Percentiles rank a stretch among this genome's conserved stretches.
Conservation (phyloP, 164 flowering plant species). For the Berberis vulgaris region DNA sequence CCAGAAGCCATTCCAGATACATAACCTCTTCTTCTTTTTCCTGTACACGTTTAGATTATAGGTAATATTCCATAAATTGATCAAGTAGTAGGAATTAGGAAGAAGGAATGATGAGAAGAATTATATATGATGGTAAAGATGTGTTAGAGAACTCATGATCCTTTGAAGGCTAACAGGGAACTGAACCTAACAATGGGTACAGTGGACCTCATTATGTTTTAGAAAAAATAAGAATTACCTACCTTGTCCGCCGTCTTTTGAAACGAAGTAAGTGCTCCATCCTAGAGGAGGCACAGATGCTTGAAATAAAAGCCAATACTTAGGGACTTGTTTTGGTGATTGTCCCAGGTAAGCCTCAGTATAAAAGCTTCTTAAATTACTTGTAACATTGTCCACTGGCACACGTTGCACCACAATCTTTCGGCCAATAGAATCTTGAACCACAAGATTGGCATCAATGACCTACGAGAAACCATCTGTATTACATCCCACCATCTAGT, state of each 20-base stretch:
- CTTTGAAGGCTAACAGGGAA: too few relatives aligned
- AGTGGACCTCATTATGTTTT: too few relatives aligned
- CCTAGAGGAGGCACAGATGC: conserved; percentile 75
- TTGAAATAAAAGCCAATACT: conserved; percentile 70
- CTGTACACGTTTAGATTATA: conserved; percentile 15
- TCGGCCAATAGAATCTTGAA: conserved; percentile 57
- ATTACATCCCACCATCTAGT: neutral
- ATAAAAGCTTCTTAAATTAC: conserved; percentile 52
- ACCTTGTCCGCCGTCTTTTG: conserved; percentile 35
- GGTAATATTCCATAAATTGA: too few relatives aligned
- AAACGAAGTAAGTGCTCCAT: conserved; percentile 78
- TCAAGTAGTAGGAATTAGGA: neutral
- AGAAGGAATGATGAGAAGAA: neutral
- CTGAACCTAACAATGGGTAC: too few relatives aligned
- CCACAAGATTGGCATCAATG: conserved; percentile 39
- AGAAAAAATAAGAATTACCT: conserved; percentile 6
- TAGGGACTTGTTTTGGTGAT: conserved; percentile 34
- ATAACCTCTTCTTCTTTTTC: conserved; percentile 13
- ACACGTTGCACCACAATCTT: conserved; percentile 45
- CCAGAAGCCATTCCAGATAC: conserved; percentile 11
- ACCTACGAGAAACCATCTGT: conserved; percentile 32
- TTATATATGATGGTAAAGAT: too few relatives aligned
- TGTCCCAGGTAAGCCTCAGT: conserved; percentile 54
- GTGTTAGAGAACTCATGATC: too few relatives aligned
- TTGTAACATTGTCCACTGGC: conserved; percentile 51